Evolutionary conservation across 1,284 basidiomycete genomes (phyloP).

Genomic region (Apiotrichum veenhuisii): DNA sequence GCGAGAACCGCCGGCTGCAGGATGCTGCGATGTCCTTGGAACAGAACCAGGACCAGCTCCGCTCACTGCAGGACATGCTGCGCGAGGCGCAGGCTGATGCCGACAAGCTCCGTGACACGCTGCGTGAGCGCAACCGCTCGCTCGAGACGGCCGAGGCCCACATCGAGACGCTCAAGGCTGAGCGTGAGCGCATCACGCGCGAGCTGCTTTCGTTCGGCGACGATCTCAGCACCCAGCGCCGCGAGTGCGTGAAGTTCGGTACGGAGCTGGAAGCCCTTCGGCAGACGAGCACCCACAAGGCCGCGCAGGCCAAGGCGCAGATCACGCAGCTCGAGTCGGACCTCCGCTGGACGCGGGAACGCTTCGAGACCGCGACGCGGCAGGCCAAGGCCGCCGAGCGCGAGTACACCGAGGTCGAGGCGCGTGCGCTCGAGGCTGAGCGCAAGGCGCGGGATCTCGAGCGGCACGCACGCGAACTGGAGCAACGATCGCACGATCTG

Average conservation of each 20-base stretch:
- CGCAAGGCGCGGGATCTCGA: background rate
- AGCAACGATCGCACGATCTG: no score
- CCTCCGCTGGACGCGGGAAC: constrained; percentile 6
- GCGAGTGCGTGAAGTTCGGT: constrained; percentile 53
- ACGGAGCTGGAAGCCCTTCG: constrained; percentile 62
- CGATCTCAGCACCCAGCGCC: constrained; percentile 48
- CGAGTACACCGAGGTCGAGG: background rate
- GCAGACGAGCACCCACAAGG: constrained; percentile 18
- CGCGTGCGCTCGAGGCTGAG: background rate
- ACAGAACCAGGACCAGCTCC: background rate
- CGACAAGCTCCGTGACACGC: constrained; percentile 16
- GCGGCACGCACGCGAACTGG: background rate
- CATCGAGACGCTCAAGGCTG: constrained; percentile 15
- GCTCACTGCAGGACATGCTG: constrained; percentile 4
- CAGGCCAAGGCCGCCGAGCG: constrained; percentile 21
- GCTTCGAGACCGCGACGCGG: constrained; percentile 10
- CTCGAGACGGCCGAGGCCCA: constrained; percentile 22
- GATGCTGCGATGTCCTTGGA: no score
- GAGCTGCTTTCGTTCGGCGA: constrained; percentile 37
- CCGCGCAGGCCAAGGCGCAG: background rate
- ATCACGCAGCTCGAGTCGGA: background rate
- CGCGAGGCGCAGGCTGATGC: constrained; percentile 10
- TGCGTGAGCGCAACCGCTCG: constrained; percentile 14
- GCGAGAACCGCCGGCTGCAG: background rate
- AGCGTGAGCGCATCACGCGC: constrained; percentile 5